Percentiles rank a stretch among this genome's conserved stretches.
phyloP scores from a whole-genome alignment of 2,329 filamentous ascomycete species.

The Claviceps sorghi region DNA sequence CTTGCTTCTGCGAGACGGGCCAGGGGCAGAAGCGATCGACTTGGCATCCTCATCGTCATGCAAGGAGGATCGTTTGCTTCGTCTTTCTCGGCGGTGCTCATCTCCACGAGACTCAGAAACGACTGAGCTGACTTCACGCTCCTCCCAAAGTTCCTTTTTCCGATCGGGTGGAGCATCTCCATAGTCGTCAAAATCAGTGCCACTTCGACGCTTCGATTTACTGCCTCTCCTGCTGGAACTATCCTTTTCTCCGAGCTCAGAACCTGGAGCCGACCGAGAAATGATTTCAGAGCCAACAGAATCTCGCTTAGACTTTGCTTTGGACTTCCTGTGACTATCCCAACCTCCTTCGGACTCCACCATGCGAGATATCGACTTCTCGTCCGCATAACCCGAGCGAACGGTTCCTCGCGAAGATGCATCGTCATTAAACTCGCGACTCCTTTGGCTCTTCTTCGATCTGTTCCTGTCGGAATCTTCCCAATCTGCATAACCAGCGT shows the following conservation, averaged over 20 bases:
- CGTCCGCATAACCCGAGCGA: slow-evolving; percentile 16
- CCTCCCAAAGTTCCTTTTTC: slow-evolving; percentile 25
- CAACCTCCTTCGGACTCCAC: slow-evolving; percentile 20
- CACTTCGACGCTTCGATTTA: slow-evolving; percentile 24
- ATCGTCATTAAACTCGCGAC: slow-evolving; percentile 16
- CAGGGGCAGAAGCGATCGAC: slow-evolving; percentile 21
- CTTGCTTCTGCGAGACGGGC: slow-evolving; percentile 10
- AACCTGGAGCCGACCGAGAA: slow-evolving; percentile 19
- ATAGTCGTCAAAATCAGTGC: slow-evolving; percentile 16
- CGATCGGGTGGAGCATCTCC: slow-evolving; percentile 26
- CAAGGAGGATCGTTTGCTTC: slow-evolving; percentile 9
- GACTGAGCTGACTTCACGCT: slow-evolving; percentile 34
- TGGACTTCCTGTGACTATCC: slow-evolving; percentile 20
- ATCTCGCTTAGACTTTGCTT: slow-evolving; percentile 20
- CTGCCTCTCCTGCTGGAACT: slow-evolving; percentile 25
- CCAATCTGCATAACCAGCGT: slow-evolving; percentile 11
- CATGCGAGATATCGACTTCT: slow-evolving; percentile 9
- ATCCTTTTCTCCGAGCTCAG: slow-evolving; percentile 21
- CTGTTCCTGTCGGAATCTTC: slow-evolving; percentile 14
- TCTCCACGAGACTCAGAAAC: slow-evolving; percentile 29
- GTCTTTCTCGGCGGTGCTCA: slow-evolving; percentile 20
- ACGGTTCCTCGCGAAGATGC: slow-evolving; percentile 13
- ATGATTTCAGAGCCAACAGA: slow-evolving; percentile 16
- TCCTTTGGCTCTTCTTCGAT: slow-evolving; percentile 16
- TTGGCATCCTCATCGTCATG: slow-evolving; percentile 31